Evolutionary conservation across 1,139 yeast genomes (phyloP), one percentile per base, ranked within the genome.

Genomic region (Wickerhamomyces sp.): DNA sequence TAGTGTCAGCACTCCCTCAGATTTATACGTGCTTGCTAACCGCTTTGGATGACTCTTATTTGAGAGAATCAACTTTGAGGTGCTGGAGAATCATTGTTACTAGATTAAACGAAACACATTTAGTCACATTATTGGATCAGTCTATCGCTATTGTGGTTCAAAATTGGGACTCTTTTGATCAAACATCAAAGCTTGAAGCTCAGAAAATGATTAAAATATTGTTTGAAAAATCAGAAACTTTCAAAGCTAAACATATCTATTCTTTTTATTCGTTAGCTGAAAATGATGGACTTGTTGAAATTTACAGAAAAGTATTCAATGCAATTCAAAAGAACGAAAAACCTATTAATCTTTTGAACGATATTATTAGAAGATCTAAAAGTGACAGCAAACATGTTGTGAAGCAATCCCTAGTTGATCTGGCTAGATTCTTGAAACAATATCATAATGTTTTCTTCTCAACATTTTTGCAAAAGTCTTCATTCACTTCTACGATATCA

Each of bases 21-120:
- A 75, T 94, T 5, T 82, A 89, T 42, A 84, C 95, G 1, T 85
- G 95, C 51, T 64, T 94, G 16, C 97, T 89, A 55, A 79, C 92
- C 0, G 83, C 94, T 0, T 62, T 90, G 25, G 90, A 82, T 30
- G 74, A 73, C 18, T 63, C 72, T 0, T 79, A 76, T 24, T 71
- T 89, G 20, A 82, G 83, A 46, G 67, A 67, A 16, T 73, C 74
- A 28, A 79, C 94, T 0, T 64, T 92, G 39, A 67, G 70, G 33
- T 83, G 95, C 40, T 83, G 96, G 83, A 68, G 67, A 51, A 68
- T 63, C 19, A 68, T 84, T 43, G 77, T 76, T 18, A 67, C 68
- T 17, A 69, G 66, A 13, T 59, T 83, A 19, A 70, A 68, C 15
- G 71, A 76, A 14, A 66, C 70, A 7, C 78, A 80, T 44, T 64